Evolutionary conservation across 1,284 basidiomycete species (phyloP).

Genomic region (Cutaneotrichosporon sp.): DNA sequence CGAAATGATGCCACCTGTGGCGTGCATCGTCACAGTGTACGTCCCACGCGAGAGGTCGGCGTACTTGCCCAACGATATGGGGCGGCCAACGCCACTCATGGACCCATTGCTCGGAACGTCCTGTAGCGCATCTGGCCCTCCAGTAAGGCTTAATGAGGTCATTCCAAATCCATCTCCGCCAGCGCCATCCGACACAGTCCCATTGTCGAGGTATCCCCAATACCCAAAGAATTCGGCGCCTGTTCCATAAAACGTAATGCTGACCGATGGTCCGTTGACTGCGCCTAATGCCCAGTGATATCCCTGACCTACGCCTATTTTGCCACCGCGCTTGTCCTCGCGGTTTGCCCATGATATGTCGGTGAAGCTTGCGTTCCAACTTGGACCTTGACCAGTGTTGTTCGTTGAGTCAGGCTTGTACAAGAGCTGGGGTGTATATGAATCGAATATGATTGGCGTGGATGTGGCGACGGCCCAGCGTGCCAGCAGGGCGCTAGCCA

Average conservation of each 20-base stretch:
- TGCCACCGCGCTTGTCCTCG: neutral
- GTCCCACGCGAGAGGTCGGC: neutral
- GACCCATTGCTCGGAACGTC: neutral
- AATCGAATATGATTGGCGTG: neutral
- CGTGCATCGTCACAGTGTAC: neutral
- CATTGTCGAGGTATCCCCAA: conserved; percentile 1
- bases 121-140: neutral
- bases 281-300: neutral
- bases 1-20: neutral
- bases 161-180: neutral
- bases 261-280: neutral
- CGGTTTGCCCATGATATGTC: neutral
- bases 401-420: conserved; percentile 2
- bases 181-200: neutral
- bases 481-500: neutral
- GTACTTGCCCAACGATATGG: neutral
- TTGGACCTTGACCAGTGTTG: neutral
- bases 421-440: neutral
- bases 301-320: neutral
- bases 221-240: conserved; percentile 4
- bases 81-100: neutral
- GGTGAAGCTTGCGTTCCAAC: neutral
- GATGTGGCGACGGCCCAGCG: neutral
- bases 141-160: neutral
- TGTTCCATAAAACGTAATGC: neutral